A percentile compares a stretch with the other conserved stretches of the same genome.
These are phyloP conservation scores for Phytophthora quininea DNA, from an alignment of 352 stramenopile species.

Conservation along the genomic window DNA sequence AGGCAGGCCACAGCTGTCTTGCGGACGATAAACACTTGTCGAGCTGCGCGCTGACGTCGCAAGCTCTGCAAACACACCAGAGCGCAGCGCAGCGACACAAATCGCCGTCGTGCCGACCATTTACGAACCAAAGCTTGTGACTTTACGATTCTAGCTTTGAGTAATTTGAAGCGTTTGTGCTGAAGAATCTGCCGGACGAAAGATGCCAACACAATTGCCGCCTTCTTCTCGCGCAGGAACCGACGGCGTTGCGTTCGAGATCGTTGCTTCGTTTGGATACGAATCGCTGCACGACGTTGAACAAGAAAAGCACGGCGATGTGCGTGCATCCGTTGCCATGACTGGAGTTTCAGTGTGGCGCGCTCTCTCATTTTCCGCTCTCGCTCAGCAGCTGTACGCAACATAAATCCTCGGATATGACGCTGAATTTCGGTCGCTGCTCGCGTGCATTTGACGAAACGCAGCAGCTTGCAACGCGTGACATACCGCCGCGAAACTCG, in stretches of 20 bases:
- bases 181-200: conserved; percentile 78
- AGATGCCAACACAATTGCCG: conserved; percentile 66
- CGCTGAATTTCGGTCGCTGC: conserved; percentile 51
- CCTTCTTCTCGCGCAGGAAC: conserved; percentile 55
- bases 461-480: conserved; percentile 46
- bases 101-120: conserved; percentile 44
- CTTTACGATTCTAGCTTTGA: conserved; percentile 74
- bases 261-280: conserved; percentile 59
- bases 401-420: conserved; percentile 57
- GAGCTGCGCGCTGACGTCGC: conserved; percentile 41
- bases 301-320: conserved; percentile 37
- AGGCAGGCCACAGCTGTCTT: conserved; percentile 40
- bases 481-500: conserved; percentile 45
- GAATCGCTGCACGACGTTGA: conserved; percentile 35
- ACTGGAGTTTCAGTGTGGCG: conserved; percentile 49
- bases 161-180: conserved; percentile 57
- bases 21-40: conserved; percentile 23
- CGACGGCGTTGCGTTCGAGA: conserved; percentile 40
- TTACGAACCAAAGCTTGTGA: conserved; percentile 65
- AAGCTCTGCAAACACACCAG: conserved; percentile 56
- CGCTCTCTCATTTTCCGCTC: conserved; percentile 54
- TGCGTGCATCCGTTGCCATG: conserved; percentile 62
- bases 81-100: conserved; percentile 25
- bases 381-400: conserved; percentile 66
- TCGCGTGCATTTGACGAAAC: conserved; percentile 39